Conservation (phyloP, 345 rosid species). For the Rhodamnia argentea region DNA sequence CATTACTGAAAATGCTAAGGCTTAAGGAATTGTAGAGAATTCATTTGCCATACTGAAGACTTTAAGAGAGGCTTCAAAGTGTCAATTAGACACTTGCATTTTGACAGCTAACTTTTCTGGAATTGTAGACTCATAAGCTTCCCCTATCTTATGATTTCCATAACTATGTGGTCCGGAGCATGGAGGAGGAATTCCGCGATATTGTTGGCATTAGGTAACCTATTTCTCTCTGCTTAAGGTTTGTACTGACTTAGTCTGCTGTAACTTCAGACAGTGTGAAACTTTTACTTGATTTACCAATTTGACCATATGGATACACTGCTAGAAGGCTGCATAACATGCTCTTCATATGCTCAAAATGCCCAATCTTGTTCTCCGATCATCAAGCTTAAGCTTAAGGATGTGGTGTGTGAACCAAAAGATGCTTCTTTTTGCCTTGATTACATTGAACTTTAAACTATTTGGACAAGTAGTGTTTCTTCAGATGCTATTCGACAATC, state of each 20-base stretch:
- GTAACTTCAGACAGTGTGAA: background rate
- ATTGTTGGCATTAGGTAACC: constrained; percentile 59
- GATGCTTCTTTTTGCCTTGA: background rate
- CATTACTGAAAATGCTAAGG: background rate
- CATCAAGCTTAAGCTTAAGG: background rate
- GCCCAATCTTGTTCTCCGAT: background rate
- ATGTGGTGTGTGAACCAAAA: background rate
- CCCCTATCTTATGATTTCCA: constrained; percentile 59
- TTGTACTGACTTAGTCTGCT: background rate
- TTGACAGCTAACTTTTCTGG: background rate
- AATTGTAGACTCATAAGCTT: constrained; percentile 44
- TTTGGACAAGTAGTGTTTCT: background rate
- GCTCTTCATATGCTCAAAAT: background rate
- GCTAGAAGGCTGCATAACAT: background rate
- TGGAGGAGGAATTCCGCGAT: constrained; percentile 64
- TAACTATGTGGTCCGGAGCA: constrained; percentile 55
- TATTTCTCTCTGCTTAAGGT: background rate
- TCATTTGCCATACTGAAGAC: background rate
- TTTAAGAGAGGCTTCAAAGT: background rate
- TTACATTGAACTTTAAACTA: background rate
- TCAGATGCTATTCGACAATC: background rate
- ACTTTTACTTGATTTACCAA: background rate
- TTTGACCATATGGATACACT: background rate
- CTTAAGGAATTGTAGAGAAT: background rate
- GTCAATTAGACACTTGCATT: background rate